Evolutionary conservation across 208 protist species (phyloP).

Genomic region (Crithidia mellificae): DNA sequence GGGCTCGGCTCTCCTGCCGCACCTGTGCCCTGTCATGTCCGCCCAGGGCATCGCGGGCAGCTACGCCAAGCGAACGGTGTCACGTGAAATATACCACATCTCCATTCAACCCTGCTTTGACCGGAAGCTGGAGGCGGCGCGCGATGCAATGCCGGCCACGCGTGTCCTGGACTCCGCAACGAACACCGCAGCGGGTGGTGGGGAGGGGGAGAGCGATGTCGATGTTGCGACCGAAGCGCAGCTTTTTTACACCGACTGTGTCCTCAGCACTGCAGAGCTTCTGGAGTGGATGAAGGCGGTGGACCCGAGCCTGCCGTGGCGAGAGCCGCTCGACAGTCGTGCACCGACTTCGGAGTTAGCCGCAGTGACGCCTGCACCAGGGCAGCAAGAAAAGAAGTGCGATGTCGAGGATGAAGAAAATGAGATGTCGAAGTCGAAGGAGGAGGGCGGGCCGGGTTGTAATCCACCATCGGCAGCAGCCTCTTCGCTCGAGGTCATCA

Average conservation of each 20-base stretch:
- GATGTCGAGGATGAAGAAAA: not conserved
- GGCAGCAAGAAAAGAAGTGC: not conserved
- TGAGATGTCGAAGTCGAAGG: not conserved
- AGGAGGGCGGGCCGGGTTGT: not conserved
- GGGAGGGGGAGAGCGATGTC: conserved; percentile 20
- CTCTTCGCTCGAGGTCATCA: not conserved
- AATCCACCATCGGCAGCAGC: not conserved
- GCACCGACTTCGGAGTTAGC: not conserved
- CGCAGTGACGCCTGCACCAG: too few species aligned
- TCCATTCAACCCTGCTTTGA: conserved; percentile 99
- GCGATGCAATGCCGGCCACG: conserved; percentile 63
- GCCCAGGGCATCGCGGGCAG: conserved; percentile 97
- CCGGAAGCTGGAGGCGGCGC: conserved; percentile 97
- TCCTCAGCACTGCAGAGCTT: conserved; percentile 94
- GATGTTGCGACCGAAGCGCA: conserved; percentile 2
- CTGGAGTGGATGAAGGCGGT: conserved; percentile 83
- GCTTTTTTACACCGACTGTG: conserved; percentile 94
- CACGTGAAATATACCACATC: conserved; percentile 84
- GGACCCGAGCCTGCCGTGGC: conserved; percentile 51
- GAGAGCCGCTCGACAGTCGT: conserved; percentile 36
- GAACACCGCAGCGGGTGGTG: not conserved
- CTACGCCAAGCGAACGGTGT: conserved; percentile 74
- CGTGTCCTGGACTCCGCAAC: not conserved
- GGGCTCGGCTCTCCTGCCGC: conserved; percentile 87
- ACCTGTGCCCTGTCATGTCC: conserved; percentile 94